phyloP scores from a whole-genome alignment of 768 basidiomycete genomes.

The Crassisporium funariophilum region DNA sequence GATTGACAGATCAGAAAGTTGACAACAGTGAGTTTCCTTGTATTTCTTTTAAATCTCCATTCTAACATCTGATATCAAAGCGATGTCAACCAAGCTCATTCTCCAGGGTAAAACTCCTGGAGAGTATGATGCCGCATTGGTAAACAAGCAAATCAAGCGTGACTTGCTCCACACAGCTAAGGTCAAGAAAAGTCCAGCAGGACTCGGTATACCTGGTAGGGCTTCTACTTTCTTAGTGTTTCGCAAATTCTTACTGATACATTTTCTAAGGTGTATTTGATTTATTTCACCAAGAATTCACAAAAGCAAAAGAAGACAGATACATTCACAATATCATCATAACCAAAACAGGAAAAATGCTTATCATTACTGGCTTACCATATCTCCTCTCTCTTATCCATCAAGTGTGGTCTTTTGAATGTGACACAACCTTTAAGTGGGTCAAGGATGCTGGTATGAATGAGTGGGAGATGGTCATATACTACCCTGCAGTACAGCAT shows the following conservation, averaged over 20 bases:
- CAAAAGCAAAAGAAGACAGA: background rate
- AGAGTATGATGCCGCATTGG: background rate
- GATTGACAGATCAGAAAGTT: background rate
- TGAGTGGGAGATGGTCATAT: constrained; percentile 1
- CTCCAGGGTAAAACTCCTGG: background rate
- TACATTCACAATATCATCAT: background rate
- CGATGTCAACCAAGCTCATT: background rate
- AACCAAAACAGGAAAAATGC: background rate
- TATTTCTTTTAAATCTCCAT: background rate
- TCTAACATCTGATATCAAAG: background rate
- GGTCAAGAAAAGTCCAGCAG: background rate
- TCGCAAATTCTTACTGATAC: background rate
- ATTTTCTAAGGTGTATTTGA: background rate
- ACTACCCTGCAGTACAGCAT: background rate
- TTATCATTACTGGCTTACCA: background rate
- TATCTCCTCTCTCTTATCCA: background rate
- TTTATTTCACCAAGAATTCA: background rate
- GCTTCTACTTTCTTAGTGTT: background rate
- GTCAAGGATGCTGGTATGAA: background rate
- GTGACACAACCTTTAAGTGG: background rate
- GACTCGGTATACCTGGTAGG: background rate
- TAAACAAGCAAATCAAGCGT: background rate
- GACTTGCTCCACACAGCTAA: background rate
- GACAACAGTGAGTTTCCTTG: background rate
- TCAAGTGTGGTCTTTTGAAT: background rate